Base-by-base conservation (phyloP, 306 rosid genomes). In the Rosa lucieae region DNA sequence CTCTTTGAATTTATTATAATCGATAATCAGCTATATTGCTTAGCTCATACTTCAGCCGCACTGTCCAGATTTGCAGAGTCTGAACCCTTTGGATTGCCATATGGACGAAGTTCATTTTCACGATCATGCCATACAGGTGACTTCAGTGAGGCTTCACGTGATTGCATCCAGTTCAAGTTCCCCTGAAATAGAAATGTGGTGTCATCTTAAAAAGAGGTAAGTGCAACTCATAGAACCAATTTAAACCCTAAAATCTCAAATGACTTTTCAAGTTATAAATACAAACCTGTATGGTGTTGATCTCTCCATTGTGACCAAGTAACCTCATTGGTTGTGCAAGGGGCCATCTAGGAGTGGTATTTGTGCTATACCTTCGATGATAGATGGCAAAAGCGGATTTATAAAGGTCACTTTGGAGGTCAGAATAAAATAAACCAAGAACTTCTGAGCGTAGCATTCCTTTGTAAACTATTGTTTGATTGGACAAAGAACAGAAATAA, bases 371-470 rank as follows among this genome's bases (percentile, higher is more conserved):
- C 88, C 99, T 90, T 78, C 99, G 91, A 89, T 95, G 99, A 88
- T 95, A 95, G 81, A 95, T 95, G 70, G 99, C 98, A 86, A 95
- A 95, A 61, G 99, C 86, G 52, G 99, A 91, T 74, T 88, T 84
- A 78, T 91, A 95, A 67, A 92, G 90, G 80, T 92, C 92, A 88
- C 88, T 92, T 82, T 90, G 94, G 88, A 95, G 97, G 86, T 95
- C 99, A 86, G 83, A 83, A 78, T 92, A 95, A 90, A 95, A 95
- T 81, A 90, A 87, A 79, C 93, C 94, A 81, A 95, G 97, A 86
- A 88, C 98, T 93, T 89, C 96, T 47, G 99, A 95, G 69, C 99
- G 99, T 85, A 95, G 99, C 99, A 95, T 95, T 86, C 99, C 99
- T 80, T 95, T 95, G 94, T 95, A 95, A 80, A 95, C 96, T 83